phyloP scores from a whole-genome alignment of 257 asterid species.

The Cinchona pubescens region DNA sequence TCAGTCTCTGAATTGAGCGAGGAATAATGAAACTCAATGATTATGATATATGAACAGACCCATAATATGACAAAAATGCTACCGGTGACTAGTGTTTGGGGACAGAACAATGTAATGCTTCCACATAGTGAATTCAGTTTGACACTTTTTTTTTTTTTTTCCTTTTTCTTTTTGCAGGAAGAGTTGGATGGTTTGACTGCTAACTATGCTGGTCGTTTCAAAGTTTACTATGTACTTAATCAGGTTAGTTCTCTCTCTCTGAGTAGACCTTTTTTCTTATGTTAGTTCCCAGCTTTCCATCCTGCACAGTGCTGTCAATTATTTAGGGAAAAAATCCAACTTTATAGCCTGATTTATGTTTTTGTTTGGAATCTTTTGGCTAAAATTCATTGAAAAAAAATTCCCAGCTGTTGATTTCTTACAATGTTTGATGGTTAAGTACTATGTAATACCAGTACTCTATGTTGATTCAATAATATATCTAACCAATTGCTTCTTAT shows the following conservation, averaged over 20 bases:
- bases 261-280: background rate
- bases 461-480: too few species aligned
- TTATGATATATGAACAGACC: background rate
- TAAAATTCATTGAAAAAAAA: background rate
- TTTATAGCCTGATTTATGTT: background rate
- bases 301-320: background rate
- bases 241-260: slow-evolving; percentile 40
- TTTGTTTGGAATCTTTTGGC: background rate
- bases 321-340: background rate
- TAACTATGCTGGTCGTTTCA: slow-evolving; percentile 55
- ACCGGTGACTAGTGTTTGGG: background rate
- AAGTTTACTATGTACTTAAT: slow-evolving; percentile 75
- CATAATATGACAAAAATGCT: background rate
- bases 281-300: background rate
- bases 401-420: background rate
- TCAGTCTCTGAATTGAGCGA: background rate
- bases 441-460: background rate
- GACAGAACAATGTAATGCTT: background rate
- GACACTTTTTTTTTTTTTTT: background rate
- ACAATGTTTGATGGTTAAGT: background rate
- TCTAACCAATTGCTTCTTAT: background rate
- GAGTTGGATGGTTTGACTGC: slow-evolving; percentile 64
- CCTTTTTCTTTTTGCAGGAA: slow-evolving; percentile 46
- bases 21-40: background rate
- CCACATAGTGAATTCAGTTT: slow-evolving; percentile 7